Evolutionary conservation across 306 rosid species (phyloP).

Genomic region (Dalbergia cochinchinensis): DNA sequence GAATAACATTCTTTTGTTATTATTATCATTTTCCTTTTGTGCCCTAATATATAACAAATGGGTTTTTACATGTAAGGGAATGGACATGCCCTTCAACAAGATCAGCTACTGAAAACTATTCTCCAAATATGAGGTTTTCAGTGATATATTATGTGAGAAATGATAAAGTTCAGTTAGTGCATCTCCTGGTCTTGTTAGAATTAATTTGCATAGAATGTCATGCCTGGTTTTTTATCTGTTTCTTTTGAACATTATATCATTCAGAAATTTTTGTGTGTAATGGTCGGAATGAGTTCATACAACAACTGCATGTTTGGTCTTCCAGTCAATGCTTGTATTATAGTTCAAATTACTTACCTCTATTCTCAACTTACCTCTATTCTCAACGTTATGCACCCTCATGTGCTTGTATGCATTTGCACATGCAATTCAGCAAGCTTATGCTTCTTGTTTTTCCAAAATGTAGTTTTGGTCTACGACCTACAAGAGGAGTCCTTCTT

Average conservation of each 20-base stretch:
- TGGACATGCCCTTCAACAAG: neutral
- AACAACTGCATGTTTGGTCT: constrained; percentile 17
- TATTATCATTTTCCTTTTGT: neutral
- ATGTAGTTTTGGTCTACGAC: constrained; percentile 79
- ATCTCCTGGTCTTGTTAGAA: constrained; percentile 12
- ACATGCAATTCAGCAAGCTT: constrained; percentile 34
- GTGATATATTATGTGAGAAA: neutral
- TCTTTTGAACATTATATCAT: neutral
- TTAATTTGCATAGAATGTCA: constrained; percentile 16
- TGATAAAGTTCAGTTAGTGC: constrained; percentile 11
- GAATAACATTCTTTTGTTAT: constrained; percentile 16
- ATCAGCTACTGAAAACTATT: neutral
- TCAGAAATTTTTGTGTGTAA: constrained; percentile 35
- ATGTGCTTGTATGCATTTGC: constrained; percentile 31
- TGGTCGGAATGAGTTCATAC: constrained; percentile 24
- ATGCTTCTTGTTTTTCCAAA: constrained; percentile 41
- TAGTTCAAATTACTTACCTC: constrained; percentile 28
- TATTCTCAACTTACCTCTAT: constrained; percentile 4
- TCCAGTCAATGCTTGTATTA: constrained; percentile 25
- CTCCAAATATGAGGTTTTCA: neutral
- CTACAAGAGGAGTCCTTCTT: constrained; percentile 90
- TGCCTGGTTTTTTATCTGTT: neutral
- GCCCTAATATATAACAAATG: constrained; percentile 8
- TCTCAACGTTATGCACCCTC: constrained; percentile 23
- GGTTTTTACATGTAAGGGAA: constrained; percentile 13